phyloP scores from a whole-genome alignment of 2,329 filamentous ascomycete species.

The Cordyceps farinosa region DNA sequence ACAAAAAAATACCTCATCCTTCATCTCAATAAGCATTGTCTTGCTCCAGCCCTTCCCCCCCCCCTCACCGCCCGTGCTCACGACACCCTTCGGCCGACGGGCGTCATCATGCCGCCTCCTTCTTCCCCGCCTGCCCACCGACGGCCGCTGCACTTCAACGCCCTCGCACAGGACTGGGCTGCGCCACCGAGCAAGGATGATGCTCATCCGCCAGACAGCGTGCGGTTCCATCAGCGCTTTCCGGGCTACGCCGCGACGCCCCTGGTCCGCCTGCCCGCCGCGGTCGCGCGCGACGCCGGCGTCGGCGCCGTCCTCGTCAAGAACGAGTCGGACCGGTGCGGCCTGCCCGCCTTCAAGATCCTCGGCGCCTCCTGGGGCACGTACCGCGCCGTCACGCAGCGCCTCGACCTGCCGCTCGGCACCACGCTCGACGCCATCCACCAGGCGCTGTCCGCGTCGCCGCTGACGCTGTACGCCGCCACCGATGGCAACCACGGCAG shows the following conservation, averaged over 20 bases:
- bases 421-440: conserved; percentile 43
- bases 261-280: conserved; percentile 44
- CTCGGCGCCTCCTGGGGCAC: conserved; percentile 74
- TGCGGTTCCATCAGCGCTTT: conserved; percentile 56
- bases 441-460: conserved; percentile 25
- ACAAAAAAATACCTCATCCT: neutral
- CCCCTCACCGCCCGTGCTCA: neutral
- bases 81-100: too few relatives aligned
- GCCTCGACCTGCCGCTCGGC: conserved; percentile 41
- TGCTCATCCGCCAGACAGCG: conserved; percentile 47
- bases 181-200: conserved; percentile 23
- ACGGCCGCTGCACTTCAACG: conserved; percentile 15
- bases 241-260: conserved; percentile 70
- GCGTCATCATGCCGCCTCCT: neutral
- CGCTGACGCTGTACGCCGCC: conserved; percentile 54
- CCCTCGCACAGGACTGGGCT: neutral
- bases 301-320: conserved; percentile 59
- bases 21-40: neutral
- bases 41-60: neutral
- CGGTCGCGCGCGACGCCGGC: conserved; percentile 53
- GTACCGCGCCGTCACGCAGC: conserved; percentile 51
- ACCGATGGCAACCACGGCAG: conserved; percentile 77
- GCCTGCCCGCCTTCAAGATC: conserved; percentile 73
- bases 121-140: conserved; percentile 5
- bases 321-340: conserved; percentile 63